Percentiles rank a stretch among this genome's conserved stretches.
These are phyloP conservation scores for Teratosphaeria viscida DNA, from an alignment of 2,329 filamentous ascomycete genomes.

Conservation along the genomic window DNA sequence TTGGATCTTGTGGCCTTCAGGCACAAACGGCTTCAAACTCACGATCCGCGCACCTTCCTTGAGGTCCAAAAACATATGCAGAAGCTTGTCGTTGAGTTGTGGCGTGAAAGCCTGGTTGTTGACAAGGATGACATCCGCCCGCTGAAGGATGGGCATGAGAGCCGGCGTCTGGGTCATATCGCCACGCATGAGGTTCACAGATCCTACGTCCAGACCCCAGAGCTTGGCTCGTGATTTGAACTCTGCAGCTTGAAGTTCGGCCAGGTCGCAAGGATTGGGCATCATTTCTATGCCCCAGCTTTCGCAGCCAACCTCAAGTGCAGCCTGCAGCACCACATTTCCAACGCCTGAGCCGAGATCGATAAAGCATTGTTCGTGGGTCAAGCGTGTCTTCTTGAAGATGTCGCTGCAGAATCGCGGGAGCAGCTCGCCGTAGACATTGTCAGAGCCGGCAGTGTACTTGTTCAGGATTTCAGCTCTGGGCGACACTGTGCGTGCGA, in stretches of 20 bases:
- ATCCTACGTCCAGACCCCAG: constrained; percentile 76
- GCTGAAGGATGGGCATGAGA: constrained; percentile 63
- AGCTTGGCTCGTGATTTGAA: constrained; percentile 76
- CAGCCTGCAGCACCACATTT: constrained; percentile 89
- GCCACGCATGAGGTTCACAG: constrained; percentile 68
- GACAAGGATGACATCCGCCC: constrained; percentile 89
- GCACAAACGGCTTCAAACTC: constrained; percentile 83
- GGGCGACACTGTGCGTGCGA: constrained; percentile 84
- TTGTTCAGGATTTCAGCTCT: constrained; percentile 72
- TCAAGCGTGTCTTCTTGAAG: constrained; percentile 66
- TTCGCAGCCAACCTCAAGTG: constrained; percentile 84
- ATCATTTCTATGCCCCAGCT: constrained; percentile 97
- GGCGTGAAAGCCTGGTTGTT: constrained; percentile 97
- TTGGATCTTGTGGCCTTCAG: constrained; percentile 65
- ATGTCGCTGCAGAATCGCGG: constrained; percentile 76
- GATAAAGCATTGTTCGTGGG: constrained; percentile 76
- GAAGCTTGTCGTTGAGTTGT: constrained; percentile 70
- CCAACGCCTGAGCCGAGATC: constrained; percentile 93
- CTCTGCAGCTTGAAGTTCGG: constrained; percentile 68
- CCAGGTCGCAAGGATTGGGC: constrained; percentile 76
- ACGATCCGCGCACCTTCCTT: constrained; percentile 86
- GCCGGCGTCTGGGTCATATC: constrained; percentile 68
- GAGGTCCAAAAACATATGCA: constrained; percentile 84
- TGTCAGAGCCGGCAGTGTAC: constrained; percentile 84
- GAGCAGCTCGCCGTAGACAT: constrained; percentile 88